Evolutionary conservation across 306 rosid genomes (phyloP).

Genomic region (Hippophae tibetana): DNA sequence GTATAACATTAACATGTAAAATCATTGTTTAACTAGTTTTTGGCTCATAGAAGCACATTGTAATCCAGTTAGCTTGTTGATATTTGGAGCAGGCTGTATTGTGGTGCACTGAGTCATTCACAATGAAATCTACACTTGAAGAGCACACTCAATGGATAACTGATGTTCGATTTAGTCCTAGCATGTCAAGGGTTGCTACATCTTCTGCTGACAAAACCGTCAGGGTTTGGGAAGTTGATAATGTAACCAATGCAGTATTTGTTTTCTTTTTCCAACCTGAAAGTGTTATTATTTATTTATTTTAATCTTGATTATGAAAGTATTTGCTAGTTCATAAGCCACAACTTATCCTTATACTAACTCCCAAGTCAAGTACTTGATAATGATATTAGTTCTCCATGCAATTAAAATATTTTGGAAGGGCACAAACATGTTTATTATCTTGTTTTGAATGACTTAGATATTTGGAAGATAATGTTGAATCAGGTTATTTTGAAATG

Average conservation of each 20-base stretch:
- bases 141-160: slow-evolving; percentile 72
- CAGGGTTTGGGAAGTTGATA: slow-evolving; percentile 71
- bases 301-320: too few relatives aligned
- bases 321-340: too few relatives aligned
- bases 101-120: slow-evolving; percentile 63
- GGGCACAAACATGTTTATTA: too few relatives aligned
- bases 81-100: slow-evolving; percentile 51
- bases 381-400: too few relatives aligned
- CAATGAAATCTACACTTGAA: slow-evolving; percentile 46
- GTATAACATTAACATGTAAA: too few relatives aligned
- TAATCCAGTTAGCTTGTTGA: neutral
- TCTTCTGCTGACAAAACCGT: slow-evolving; percentile 82
- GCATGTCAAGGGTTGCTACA: slow-evolving; percentile 53
- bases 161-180: slow-evolving; percentile 68
- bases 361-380: too few relatives aligned
- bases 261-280: neutral
- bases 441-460: too few relatives aligned
- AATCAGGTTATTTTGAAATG: too few relatives aligned
- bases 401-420: too few relatives aligned
- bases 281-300: too few relatives aligned
- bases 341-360: too few relatives aligned
- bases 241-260: slow-evolving; percentile 24
- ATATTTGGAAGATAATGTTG: too few relatives aligned
- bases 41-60: slow-evolving; percentile 1
- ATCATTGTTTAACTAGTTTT: neutral